A percentile compares a stretch with the other conserved stretches of the same genome.
Evolutionary conservation across 768 basidiomycete species (phyloP).

Genomic region (Auricularia sp.): DNA sequence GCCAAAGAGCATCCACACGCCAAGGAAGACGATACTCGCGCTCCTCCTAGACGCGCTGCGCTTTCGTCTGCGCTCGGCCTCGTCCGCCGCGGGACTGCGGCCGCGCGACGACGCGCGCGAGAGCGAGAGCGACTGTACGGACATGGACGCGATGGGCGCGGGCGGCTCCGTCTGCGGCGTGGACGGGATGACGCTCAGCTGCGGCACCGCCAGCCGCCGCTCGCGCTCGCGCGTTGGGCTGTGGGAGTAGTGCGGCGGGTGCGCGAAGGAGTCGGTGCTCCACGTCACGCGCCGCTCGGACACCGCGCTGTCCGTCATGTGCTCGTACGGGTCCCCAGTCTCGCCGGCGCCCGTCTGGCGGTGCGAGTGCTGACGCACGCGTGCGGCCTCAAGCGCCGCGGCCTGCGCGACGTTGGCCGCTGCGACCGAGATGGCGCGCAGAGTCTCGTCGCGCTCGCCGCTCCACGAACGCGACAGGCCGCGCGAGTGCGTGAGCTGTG

Average conservation of each 20-base stretch:
- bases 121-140: constrained; percentile 33
- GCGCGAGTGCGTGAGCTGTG: constrained; percentile 43
- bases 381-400: constrained; percentile 55
- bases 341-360: constrained; percentile 20
- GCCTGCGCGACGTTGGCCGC: constrained; percentile 66
- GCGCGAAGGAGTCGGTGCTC: constrained; percentile 23
- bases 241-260: constrained; percentile 13
- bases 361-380: constrained; percentile 22
- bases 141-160: constrained; percentile 29
- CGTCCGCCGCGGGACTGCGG: neutral
- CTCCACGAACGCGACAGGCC: neutral
- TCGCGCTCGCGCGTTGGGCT: constrained; percentile 25
- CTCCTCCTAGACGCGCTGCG: constrained; percentile 62
- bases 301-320: neutral
- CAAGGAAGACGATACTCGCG: constrained; percentile 73
- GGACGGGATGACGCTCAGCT: constrained; percentile 6
- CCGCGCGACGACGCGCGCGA: constrained; percentile 13
- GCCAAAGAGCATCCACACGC: constrained; percentile 65
- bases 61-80: constrained; percentile 15
- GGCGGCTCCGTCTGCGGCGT: constrained; percentile 9
- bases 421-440: constrained; percentile 43
- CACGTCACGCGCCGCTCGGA: constrained; percentile 31
- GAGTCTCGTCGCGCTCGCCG: neutral
- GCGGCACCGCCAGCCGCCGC: constrained; percentile 25
- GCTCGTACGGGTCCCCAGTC: constrained; percentile 17